Evolutionary conservation across 805 yeast genomes (phyloP).

Genomic region (Yamadazyma kitorensis): DNA sequence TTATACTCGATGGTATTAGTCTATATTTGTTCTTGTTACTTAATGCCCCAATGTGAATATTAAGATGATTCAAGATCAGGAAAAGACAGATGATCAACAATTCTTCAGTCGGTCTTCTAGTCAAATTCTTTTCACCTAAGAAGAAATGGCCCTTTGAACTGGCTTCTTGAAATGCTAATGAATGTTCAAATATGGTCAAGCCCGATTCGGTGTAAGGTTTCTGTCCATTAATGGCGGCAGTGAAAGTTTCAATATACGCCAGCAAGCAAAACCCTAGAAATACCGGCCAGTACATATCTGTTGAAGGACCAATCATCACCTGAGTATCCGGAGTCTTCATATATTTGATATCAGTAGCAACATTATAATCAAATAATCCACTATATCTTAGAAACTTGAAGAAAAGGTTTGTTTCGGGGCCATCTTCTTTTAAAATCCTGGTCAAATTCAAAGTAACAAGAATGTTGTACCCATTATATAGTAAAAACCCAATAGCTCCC

Average conservation of each 20-base stretch:
- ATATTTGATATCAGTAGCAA: slow-evolving; percentile 18
- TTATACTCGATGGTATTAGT: slow-evolving; percentile 58
- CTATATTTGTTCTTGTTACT: slow-evolving; percentile 51
- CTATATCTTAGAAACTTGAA: slow-evolving; percentile 13
- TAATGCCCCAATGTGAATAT: slow-evolving; percentile 62
- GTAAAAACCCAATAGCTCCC: slow-evolving; percentile 23
- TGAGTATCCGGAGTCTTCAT: slow-evolving; percentile 28
- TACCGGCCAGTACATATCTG: slow-evolving; percentile 54
- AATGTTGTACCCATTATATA: slow-evolving; percentile 23
- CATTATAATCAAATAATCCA: slow-evolving; percentile 23
- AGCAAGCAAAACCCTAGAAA: slow-evolving; percentile 58
- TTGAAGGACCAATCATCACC: slow-evolving; percentile 47
- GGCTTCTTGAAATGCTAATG: slow-evolving; percentile 73
- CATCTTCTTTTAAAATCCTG: slow-evolving; percentile 12
- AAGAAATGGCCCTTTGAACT: slow-evolving; percentile 36
- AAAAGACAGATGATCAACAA: slow-evolving; percentile 50
- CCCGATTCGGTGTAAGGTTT: slow-evolving; percentile 64
- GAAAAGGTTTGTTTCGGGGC: slow-evolving; percentile 11
- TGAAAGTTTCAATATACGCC: slow-evolving; percentile 65
- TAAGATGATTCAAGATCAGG: slow-evolving; percentile 56
- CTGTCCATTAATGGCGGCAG: slow-evolving; percentile 52
- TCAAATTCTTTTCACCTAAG: slow-evolving; percentile 18
- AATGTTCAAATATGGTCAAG: slow-evolving; percentile 70
- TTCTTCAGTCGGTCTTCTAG: slow-evolving; percentile 49
- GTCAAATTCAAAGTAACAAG: slow-evolving; percentile 30